Percentiles rank a stretch among this genome's conserved stretches.
Conservation (phyloP, 495 filamentous ascomycete genomes). For the Venustampulla echinocandica region DNA sequence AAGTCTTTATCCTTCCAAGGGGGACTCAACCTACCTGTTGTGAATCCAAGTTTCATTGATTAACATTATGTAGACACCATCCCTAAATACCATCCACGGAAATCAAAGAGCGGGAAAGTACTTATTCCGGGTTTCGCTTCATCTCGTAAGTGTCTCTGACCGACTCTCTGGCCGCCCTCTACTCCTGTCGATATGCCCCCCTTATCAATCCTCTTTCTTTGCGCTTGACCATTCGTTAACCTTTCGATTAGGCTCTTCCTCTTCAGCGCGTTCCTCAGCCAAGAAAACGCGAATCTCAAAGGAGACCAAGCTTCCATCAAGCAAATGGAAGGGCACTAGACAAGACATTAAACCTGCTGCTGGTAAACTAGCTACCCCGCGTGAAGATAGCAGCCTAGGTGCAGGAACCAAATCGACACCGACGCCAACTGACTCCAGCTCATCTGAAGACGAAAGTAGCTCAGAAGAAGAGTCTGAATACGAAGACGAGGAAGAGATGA, state of each 20-base stretch:
- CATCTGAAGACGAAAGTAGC: conserved; percentile 18
- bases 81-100: conserved; percentile 19
- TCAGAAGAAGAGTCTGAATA: conserved; percentile 21
- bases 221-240: too few species aligned
- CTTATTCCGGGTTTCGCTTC: conserved; percentile 18
- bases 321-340: conserved; percentile 15
- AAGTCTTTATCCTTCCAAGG: not conserved
- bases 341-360: not conserved
- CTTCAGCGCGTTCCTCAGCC: conserved; percentile 3
- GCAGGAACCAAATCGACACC: conserved; percentile 31
- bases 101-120: conserved; percentile 14
- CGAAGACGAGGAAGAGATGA: conserved; percentile 21
- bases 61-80: conserved; percentile 4
- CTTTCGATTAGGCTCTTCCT: conserved; percentile 8
- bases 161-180: too few species aligned
- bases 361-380: conserved; percentile 4
- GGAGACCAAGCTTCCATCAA: conserved; percentile 1
- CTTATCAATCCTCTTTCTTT: not conserved
- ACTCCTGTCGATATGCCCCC: not conserved
- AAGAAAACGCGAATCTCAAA: conserved; percentile 15
- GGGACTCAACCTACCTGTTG: not conserved
- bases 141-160: conserved; percentile 16
- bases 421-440: conserved; percentile 23
- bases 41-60: not conserved
- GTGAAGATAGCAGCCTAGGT: conserved; percentile 15